phyloP scores from a whole-genome alignment of 2,329 filamentous ascomycete genomes.

The Drechslerella coelobrocha region DNA sequence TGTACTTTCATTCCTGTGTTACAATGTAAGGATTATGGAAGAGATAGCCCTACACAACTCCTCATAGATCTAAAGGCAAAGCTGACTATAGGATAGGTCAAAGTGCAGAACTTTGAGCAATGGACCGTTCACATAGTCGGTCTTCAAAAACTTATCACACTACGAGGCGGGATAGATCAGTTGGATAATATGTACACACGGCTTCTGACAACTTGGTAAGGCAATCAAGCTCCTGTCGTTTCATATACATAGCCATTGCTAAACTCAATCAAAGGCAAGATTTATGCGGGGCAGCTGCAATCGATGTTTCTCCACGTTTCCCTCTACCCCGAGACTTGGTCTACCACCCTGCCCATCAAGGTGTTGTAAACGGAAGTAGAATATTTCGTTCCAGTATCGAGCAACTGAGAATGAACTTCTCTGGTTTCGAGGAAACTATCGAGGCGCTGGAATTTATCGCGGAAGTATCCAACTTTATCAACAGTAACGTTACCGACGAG shows the following conservation, averaged over 20 bases:
- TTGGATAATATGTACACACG: slow-evolving; percentile 17
- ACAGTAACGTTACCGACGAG: slow-evolving; percentile 10
- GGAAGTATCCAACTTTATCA: slow-evolving; percentile 14
- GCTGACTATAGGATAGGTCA: slow-evolving; percentile 15
- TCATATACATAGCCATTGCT: slow-evolving; percentile 9
- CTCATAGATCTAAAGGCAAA: slow-evolving; percentile 2
- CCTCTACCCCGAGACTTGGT: slow-evolving; percentile 12
- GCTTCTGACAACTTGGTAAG: slow-evolving; percentile 17
- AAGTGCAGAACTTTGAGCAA: slow-evolving; percentile 21
- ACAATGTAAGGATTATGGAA: slow-evolving; percentile 17
- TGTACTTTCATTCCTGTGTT: slow-evolving; percentile 28
- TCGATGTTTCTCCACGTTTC: slow-evolving; percentile 15
- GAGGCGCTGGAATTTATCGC: slow-evolving; percentile 15
- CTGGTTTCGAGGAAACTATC: slow-evolving; percentile 12
- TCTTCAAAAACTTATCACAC: slow-evolving; percentile 14
- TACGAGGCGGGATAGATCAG: slow-evolving; percentile 18
- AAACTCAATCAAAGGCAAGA: slow-evolving; percentile 19
- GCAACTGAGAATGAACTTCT: not conserved
- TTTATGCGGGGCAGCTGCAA: slow-evolving; percentile 17
- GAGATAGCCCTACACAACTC: not conserved
- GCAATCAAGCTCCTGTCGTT: slow-evolving; percentile 1
- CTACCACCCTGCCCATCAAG: slow-evolving; percentile 9
- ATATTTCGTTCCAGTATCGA: slow-evolving; percentile 19
- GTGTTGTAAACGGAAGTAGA: slow-evolving; percentile 5
- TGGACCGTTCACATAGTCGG: slow-evolving; percentile 23